Evolutionary conservation across 441 rosid species (phyloP), one percentile per base, ranked within the genome.

Genomic region (Populus hybrid): DNA sequence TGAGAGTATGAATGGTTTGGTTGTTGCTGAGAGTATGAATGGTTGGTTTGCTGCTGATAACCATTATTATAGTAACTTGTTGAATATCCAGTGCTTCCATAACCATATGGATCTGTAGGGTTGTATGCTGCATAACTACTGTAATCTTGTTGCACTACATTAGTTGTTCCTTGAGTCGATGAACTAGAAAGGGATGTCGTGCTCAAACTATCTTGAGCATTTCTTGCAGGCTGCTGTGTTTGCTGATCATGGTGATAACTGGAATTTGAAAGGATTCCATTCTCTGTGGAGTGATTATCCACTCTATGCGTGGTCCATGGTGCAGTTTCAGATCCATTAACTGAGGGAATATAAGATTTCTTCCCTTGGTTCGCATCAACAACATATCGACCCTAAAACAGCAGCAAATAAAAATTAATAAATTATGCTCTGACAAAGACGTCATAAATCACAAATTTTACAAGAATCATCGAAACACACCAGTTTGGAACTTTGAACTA

Each of bases 1-100:
- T 89, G 95, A 74, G 98, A 71, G 79, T 86, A 89, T 29, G 94
- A 82, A 74, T 88, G 91, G 81, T 80, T 91, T 76, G 91, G 88
- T 83, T 88, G 94, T 83, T 78, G 95, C 87, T 90, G 97, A 78
- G 98, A 61, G 78, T 90, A 91, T 23, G 92, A 76, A 75, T 89
- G 77, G 65, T 69, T 78, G 26, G 83, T 56, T 67, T 81, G 86
- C 79, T 91, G 97, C 84, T 93, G 99, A 84, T 94, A 92, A 76
- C 86, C 88, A 82, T 82, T 88, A 86, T 93, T 88, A 86, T 93
- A 89, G 91, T 93, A 97, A 87, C 90, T 84, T 73, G 88, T 84
- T 72, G 88, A 87, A 82, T 97, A 94, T 82, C 90, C 93, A 31
- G 94, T 78, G 83, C 87, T 89, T 74, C 92, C 90, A 87, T 92